A percentile compares a stretch with the other conserved stretches of the same genome.
Conservation (phyloP, 106 monocot genomes). For the Apostasia ramifera region DNA sequence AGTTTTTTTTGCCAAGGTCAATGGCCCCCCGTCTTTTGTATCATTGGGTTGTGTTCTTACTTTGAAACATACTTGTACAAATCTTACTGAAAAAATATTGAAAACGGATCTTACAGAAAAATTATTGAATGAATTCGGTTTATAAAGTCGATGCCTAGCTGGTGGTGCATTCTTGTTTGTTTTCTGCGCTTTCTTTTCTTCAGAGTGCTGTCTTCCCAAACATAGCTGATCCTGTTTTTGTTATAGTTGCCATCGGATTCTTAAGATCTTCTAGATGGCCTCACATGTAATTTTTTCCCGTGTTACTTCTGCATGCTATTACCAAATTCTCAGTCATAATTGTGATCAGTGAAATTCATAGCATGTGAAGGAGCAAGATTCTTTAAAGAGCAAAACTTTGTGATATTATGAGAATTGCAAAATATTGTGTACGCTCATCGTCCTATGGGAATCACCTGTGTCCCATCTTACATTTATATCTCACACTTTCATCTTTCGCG, state of each 20-base stretch:
- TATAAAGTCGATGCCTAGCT: background rate
- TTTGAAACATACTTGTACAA: background rate
- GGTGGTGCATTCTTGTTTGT: background rate
- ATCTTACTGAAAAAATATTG: background rate
- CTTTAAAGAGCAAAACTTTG: no score
- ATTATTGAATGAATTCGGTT: background rate
- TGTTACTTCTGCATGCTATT: no score
- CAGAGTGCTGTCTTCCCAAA: background rate
- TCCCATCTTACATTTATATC: no score
- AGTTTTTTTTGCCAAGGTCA: slow-evolving; percentile 1
- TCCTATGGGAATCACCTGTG: no score
- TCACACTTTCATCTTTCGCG: no score
- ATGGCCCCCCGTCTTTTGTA: background rate
- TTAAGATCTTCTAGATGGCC: background rate
- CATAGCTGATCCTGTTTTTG: background rate
- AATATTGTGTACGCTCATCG: no score
- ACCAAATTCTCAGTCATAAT: no score
- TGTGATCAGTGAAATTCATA: no score
- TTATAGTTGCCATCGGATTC: background rate
- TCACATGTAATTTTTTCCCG: no score
- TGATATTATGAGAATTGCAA: no score
- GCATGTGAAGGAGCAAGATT: no score
- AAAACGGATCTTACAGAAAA: background rate
- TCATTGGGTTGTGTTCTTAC: background rate
- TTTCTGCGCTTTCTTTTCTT: background rate